Evolutionary conservation across 2,329 filamentous ascomycete species (phyloP), one percentile per base, ranked within the genome.

Genomic region (Hysterium pulicare): DNA sequence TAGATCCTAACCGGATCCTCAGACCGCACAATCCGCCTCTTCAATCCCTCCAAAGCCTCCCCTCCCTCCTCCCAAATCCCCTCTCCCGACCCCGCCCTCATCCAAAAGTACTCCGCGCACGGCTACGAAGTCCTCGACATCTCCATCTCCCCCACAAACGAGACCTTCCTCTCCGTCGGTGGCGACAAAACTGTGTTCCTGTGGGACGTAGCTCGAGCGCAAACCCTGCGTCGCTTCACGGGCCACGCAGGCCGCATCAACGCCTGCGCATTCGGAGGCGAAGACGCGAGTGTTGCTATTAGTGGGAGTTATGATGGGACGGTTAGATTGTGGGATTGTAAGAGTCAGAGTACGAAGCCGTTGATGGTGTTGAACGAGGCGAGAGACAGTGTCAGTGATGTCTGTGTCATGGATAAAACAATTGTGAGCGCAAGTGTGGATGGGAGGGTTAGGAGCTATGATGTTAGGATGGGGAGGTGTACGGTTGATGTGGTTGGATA

Each of bases 161-260:
- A 88, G 51, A 82, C 82, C 33, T 96, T 98, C 66, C 84, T 83
- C 8, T 90, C 84, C n/a, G 80, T 82, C 1, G 93, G 93, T 53
- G 93, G 93, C 45, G 93, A 98, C 71, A 87, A 91, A 55, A 77
- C 80, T 47, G 89, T 95, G 0, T 96, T 96, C 62, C 76, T 96
- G 4, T 97, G 93, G 93, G 93, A 98, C 67, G 93, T 97, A 0
- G 76, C 84, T 35, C 86, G 83, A 2, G 89, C 86, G 15, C 76
- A 80, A 54, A 95, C 91, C 3, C 71, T 86, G 20, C 79, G 87
- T 17, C 78, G 93, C 21, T 93, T 91, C 67, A 51, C 76, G 31
- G 86, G 84, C 0, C 87, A 93, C 67, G 76, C 75, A 2, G 80
- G 81, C 33, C 75, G 90, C 23, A 77, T 97, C 42, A 94, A 96